Evolutionary conservation across 192 early-diverging fungal genomes (phyloP).

Genomic region (Coemansia interrupta): DNA sequence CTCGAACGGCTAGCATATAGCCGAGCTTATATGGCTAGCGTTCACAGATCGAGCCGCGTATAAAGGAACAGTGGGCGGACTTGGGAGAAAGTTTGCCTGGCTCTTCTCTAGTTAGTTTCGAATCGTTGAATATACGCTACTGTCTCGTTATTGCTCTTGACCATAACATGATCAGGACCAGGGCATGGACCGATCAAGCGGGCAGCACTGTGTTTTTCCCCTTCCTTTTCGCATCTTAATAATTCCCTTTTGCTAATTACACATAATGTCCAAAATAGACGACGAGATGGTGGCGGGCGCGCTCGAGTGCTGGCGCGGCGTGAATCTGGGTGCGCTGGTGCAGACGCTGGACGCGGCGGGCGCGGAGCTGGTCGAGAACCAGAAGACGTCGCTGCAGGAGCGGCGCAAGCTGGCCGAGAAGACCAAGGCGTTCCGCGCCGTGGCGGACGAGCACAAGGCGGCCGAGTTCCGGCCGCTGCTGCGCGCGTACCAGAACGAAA

Average conservation of each 20-base stretch:
- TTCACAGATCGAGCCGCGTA: too few species aligned
- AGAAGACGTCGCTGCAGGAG: constrained; percentile 70
- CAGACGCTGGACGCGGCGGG: constrained; percentile 72
- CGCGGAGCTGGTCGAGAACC: constrained; percentile 77
- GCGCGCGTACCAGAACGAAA: constrained; percentile 88
- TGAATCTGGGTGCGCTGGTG: constrained; percentile 68
- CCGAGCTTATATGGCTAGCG: too few species aligned
- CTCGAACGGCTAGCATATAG: too few species aligned
- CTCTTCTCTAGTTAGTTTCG: too few species aligned
- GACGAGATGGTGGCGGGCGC: constrained; percentile 36
- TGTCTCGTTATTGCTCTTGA: too few species aligned
- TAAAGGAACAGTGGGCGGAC: neutral
- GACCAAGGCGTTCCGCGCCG: constrained; percentile 83
- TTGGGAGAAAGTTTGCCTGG: too few species aligned
- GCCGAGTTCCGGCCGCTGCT: constrained; percentile 73
- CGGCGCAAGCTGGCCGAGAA: constrained; percentile 82
- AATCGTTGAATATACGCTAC: neutral
- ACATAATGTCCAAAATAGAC: constrained; percentile 16
- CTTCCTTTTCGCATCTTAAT: neutral
- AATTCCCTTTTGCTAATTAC: constrained; percentile 3
- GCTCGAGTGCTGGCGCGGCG: constrained; percentile 46
- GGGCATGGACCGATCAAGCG: too few species aligned
- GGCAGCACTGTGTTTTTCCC: too few species aligned
- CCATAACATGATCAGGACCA: too few species aligned
- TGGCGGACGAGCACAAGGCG: constrained; percentile 74